phyloP scores from a whole-genome alignment of 306 rosid genomes.

The Hylodesmum podocarpum region DNA sequence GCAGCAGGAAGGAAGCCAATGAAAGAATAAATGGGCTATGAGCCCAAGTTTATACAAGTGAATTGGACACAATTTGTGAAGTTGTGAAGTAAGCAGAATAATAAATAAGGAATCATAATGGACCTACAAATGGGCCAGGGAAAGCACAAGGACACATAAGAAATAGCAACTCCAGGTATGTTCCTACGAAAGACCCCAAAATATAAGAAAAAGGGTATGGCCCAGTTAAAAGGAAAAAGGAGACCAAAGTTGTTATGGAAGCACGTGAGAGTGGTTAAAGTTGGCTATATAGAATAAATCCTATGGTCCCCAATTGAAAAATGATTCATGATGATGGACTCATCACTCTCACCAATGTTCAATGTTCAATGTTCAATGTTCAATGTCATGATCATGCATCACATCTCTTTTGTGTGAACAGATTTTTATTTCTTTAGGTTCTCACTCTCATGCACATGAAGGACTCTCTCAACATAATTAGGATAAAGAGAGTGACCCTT shows the following conservation, averaged over 20 bases:
- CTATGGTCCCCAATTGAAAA: slow-evolving; percentile 35
- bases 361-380: no score
- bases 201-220: slow-evolving; percentile 12
- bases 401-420: no score
- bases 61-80: not conserved
- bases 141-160: slow-evolving; percentile 11
- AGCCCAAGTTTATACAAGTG: not conserved
- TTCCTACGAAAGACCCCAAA: not conserved
- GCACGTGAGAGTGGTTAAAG: slow-evolving; percentile 42
- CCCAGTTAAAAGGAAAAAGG: slow-evolving; percentile 25
- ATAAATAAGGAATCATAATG: slow-evolving; percentile 13
- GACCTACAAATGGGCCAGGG: slow-evolving; percentile 23
- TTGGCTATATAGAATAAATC: slow-evolving; percentile 19
- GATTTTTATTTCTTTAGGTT: not conserved
- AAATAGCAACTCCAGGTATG: not conserved
- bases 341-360: slow-evolving; percentile 18
- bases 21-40: not conserved
- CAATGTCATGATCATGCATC: no score
- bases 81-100: not conserved
- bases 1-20: not conserved
- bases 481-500: slow-evolving; percentile 36
- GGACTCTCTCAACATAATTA: slow-evolving; percentile 30
- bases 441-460: slow-evolving; percentile 46
- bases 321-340: slow-evolving; percentile 29
- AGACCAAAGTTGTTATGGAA: slow-evolving; percentile 26